A percentile compares a stretch with the other conserved stretches of the same genome.
phyloP scores from a whole-genome alignment of 345 rosid genomes.

The Sonneratia alba region DNA sequence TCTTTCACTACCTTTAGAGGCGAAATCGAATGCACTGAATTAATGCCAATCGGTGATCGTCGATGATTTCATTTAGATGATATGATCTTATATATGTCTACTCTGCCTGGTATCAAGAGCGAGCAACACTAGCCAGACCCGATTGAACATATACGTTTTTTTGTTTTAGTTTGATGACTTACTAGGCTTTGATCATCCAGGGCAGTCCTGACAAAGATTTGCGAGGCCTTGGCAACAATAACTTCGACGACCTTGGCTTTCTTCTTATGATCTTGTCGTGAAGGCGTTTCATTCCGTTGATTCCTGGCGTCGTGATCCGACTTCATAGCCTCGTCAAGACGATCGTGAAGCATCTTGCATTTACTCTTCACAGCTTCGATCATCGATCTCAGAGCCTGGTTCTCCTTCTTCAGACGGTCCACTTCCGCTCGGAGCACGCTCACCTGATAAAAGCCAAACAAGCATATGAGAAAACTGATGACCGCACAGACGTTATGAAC shows the following conservation, averaged over 20 bases:
- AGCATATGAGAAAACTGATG: no score
- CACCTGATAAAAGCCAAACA: slow-evolving; percentile 10
- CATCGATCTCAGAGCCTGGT: slow-evolving; percentile 28
- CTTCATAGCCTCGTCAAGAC: slow-evolving; percentile 9
- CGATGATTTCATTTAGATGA: no score
- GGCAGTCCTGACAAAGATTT: slow-evolving; percentile 25
- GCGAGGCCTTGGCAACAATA: slow-evolving; percentile 17
- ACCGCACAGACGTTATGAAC: no score
- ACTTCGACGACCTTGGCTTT: slow-evolving; percentile 13
- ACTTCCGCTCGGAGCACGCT: slow-evolving; percentile 20
- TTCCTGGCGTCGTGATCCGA: no score
- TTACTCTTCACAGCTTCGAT: slow-evolving; percentile 24
- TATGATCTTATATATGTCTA: no score
- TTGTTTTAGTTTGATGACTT: background rate
- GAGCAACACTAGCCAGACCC: no score
- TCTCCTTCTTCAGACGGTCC: slow-evolving; percentile 27
- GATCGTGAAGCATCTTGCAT: slow-evolving; percentile 20
- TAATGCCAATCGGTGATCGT: no score
- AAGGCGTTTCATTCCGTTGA: no score
- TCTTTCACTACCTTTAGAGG: slow-evolving; percentile 35
- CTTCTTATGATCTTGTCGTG: slow-evolving; percentile 6
- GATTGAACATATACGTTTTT: no score
- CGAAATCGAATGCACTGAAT: no score
- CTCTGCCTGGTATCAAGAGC: no score
- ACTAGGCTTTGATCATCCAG: slow-evolving; percentile 35